Base-by-base conservation (phyloP, 805 yeast genomes). In the Limtongozyma cylindracea region DNA sequence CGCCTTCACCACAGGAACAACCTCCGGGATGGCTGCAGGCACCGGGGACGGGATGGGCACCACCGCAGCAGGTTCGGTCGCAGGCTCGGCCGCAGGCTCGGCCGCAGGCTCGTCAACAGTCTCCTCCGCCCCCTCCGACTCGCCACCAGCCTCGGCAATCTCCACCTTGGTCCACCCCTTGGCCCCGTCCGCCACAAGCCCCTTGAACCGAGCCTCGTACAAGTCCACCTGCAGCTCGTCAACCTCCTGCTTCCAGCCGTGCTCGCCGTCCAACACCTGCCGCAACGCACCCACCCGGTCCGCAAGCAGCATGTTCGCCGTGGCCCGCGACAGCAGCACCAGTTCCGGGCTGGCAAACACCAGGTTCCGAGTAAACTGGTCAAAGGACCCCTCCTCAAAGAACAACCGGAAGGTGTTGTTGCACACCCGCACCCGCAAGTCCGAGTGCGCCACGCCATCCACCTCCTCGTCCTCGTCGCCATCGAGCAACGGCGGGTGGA, bases 311-410 rank as follows among this genome's bases (percentile, higher is more conserved):
- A 39, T 43, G 19, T 35, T 35, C 21, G 63, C 40, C 8, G 39
- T 30, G 4, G 40, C 33, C 6, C 39, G 29, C 29, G 45, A 52
- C 11, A n/a, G 44, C 51, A 6, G 33, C 40, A n/a, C 27, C 35
- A 5, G 34, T 23, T 33, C 25, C 15, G 43, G 50, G 23, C 41
- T 51, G 24, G 38, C 47, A 27, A 52, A 65, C 10, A 62, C 48
- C 1, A 67, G 46, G 28, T 53, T 56, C 22, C 91, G 55, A 3
- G 77, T 58, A 34, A 73, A 78, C 29, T 68, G 70, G 46, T 88
- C 98, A 30, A 58, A 63, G 0, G 92, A 63, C 5, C 58, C 67
- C 4, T 71, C 57, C 37, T 77, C 91, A 38, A 84, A 80, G 37
- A 73, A 67, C 35, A 88, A 46, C 29, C 74, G 57, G 43, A 77